Conservation (phyloP, 2,329 filamentous ascomycete species). For the Cytospora piceicola region DNA sequence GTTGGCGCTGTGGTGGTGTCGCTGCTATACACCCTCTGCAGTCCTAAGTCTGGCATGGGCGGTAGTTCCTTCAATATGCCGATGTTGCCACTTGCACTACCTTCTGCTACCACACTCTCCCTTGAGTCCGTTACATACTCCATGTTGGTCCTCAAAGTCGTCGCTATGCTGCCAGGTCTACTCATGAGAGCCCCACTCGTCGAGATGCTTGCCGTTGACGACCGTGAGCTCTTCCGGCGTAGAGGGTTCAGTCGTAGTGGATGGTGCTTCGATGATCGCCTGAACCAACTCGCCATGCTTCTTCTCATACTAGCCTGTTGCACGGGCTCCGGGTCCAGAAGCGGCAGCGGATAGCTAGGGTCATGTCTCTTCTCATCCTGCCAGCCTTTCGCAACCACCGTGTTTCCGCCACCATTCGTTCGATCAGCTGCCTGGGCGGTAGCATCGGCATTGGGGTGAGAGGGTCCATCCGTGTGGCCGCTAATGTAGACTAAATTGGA, state of each 20-base stretch:
- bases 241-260: constrained; percentile 24
- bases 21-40: constrained; percentile 13
- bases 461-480: constrained; percentile 10
- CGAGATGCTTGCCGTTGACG: not conserved
- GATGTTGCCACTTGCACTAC: not conserved
- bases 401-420: not conserved
- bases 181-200: not conserved
- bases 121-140: constrained; percentile 4
- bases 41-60: constrained; percentile 12
- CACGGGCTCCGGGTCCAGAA: constrained; percentile 15
- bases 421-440: constrained; percentile 16
- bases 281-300: constrained; percentile 27
- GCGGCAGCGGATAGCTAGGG: constrained; percentile 8
- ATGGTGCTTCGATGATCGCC: constrained; percentile 18
- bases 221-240: constrained; percentile 4
- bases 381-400: constrained; percentile 19
- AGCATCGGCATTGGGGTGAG: constrained; percentile 16
- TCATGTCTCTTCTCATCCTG: constrained; percentile 26
- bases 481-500: constrained; percentile 1
- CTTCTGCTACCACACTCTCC: not conserved
- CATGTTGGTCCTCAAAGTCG: not conserved
- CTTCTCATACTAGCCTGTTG: constrained; percentile 24
- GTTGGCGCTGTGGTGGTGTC: not conserved
- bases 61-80: constrained; percentile 16
- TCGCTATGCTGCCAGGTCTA: constrained; percentile 10